These are phyloP conservation scores for Pholiota adiposa DNA, from an alignment of 1,284 basidiomycete genomes.

Conservation along the genomic window DNA sequence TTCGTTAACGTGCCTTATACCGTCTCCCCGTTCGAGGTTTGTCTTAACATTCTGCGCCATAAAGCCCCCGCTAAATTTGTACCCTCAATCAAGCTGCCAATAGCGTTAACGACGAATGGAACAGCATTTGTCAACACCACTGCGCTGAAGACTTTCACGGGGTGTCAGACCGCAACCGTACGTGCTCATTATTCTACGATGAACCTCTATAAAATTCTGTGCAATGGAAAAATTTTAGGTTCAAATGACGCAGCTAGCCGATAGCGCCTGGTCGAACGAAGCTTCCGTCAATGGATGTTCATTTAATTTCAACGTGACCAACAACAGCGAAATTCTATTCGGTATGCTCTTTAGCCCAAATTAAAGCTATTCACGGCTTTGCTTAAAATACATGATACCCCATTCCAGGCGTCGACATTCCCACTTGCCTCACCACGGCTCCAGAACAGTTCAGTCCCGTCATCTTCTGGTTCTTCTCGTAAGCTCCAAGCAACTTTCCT, in stretches of 20 bases:
- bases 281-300: conserved; percentile 43
- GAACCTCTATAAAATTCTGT: no score
- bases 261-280: conserved; percentile 46
- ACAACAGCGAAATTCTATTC: conserved; percentile 43
- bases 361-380: no score
- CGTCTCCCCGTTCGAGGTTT: conserved; percentile 47
- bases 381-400: no score
- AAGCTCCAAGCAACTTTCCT: conserved; percentile 12
- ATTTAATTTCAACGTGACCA: conserved; percentile 43
- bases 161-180: conserved; percentile 45
- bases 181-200: no score
- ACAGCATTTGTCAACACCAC: conserved; percentile 52
- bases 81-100: conserved; percentile 33
- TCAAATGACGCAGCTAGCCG: conserved; percentile 34
- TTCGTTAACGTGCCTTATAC: conserved; percentile 50
- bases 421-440: conserved; percentile 27
- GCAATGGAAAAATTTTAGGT: no score
- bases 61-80: not conserved
- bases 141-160: conserved; percentile 47
- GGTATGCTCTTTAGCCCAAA: conserved; percentile 37
- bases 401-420: conserved; percentile 33
- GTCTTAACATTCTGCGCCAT: conserved; percentile 9
- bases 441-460: conserved; percentile 47
- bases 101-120: conserved; percentile 31
- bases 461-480: conserved; percentile 63